A percentile compares a stretch with the other conserved stretches of the same genome.
These are phyloP conservation scores for Leccinum aurantiacum DNA, from an alignment of 768 basidiomycete genomes.

Conservation along the genomic window DNA sequence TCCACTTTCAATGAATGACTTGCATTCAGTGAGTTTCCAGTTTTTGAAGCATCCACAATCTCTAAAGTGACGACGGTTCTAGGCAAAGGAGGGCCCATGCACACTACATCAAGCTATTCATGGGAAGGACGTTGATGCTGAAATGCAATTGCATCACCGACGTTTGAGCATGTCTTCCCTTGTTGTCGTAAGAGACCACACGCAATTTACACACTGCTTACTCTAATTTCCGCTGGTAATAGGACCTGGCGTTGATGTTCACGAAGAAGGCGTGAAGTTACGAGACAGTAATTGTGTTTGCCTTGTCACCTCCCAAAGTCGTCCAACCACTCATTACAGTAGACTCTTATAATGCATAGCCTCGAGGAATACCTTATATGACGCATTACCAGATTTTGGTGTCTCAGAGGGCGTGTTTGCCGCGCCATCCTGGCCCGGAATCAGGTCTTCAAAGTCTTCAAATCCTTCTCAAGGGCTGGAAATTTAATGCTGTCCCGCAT, in stretches of 20 bases:
- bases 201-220: background rate
- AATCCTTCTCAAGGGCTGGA: slow-evolving; percentile 88
- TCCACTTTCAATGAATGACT: no score
- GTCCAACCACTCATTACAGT: background rate
- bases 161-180: slow-evolving; percentile 22
- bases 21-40: slow-evolving; percentile 5
- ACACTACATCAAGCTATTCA: slow-evolving; percentile 9
- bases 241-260: slow-evolving; percentile 28
- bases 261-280: slow-evolving; percentile 5
- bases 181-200: slow-evolving; percentile 19
- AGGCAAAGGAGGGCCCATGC: slow-evolving; percentile 10
- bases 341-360: background rate
- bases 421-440: slow-evolving; percentile 79
- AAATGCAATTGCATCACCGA: slow-evolving; percentile 5
- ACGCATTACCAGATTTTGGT: background rate
- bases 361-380: background rate
- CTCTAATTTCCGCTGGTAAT: background rate
- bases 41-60: background rate
- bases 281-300: background rate
- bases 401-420: no score
- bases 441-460: slow-evolving; percentile 90
- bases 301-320: background rate
- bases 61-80: slow-evolving; percentile 2
- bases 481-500: slow-evolving; percentile 57
- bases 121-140: background rate